A percentile compares a stretch with the other conserved stretches of the same genome.
Conservation (phyloP, 2,329 filamentous ascomycete species). For the Periconia sp. region DNA sequence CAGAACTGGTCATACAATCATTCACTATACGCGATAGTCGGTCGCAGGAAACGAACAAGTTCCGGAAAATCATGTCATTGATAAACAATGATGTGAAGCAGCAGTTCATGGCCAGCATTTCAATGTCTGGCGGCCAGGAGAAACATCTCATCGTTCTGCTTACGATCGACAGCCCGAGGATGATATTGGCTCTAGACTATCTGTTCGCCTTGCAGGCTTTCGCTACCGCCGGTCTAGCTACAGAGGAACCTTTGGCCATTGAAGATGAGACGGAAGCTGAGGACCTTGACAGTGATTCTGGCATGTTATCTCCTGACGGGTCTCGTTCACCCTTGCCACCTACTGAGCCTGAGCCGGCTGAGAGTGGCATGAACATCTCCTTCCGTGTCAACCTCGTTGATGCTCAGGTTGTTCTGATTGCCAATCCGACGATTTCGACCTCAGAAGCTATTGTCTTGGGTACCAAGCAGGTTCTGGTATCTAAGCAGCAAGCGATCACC, state of each 20-base stretch:
- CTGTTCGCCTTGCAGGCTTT: constrained; percentile 89
- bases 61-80: constrained; percentile 96
- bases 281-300: constrained; percentile 46
- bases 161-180: constrained; percentile 89
- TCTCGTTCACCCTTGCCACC: constrained; percentile 26
- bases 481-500: constrained; percentile 91
- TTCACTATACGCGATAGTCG: constrained; percentile 95
- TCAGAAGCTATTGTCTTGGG: constrained; percentile 96
- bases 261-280: constrained; percentile 65
- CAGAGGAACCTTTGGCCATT: constrained; percentile 62
- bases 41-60: constrained; percentile 90
- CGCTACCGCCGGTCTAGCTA: constrained; percentile 69
- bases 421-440: constrained; percentile 85
- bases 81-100: constrained; percentile 91
- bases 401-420: constrained; percentile 94
- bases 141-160: constrained; percentile 86
- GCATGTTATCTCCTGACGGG: constrained; percentile 43
- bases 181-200: constrained; percentile 97
- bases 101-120: constrained; percentile 97
- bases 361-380: constrained; percentile 71
- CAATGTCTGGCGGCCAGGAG: constrained; percentile 85
- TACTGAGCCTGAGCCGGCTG: constrained; percentile 35
- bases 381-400: constrained; percentile 95
- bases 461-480: constrained; percentile 90
- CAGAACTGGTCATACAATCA: constrained; percentile 89